Base-by-base conservation (phyloP, 495 filamentous ascomycete genomes). In the Cenococcum geophilum region DNA sequence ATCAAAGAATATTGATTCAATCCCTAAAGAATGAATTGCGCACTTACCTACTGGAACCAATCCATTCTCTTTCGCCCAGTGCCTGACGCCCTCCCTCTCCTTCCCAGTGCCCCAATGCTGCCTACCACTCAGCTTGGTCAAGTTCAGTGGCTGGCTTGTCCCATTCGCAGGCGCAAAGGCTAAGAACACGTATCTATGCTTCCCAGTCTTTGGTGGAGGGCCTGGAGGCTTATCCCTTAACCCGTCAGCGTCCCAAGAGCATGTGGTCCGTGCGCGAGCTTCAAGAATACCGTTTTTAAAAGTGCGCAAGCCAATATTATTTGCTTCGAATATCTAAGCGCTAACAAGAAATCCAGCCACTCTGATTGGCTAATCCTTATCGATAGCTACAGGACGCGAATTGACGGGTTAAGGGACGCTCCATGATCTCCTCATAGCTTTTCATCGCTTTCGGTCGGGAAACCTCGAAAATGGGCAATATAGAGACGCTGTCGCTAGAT, bases 121-220 rank as follows among this genome's bases (percentile, higher is more conserved):
- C 61, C 86, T 73, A 22, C 80, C 80, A 18, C 61, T 68, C 5
- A 85, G 86, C 59, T 75, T 80, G n/a, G 71, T 79, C 62, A 84
- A 63, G 52, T 77, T 5, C 58, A 66, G 62, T 55, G 37, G 64
- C 70, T 71, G 63, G 74, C 71, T 67, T 68, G 70, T 64, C 74
- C 71, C 68, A 55, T 76, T 75, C 53, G 25, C 55, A 16, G 72
- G 68, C 61, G 75, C 75, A 49, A 87, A 74, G 10, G 82, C 74
- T 45, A 87, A 62, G 56, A 89, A 83, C 12, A 89, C 84, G 64
- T 89, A 89, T 57, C 86, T 74, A 48, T 89, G 86, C 68, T 82
- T 83, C 0, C 83, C 83, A 0, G 86, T 88, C 73, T 82, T 80
- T 36, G 77, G 70, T 3, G 86, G 86, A 20, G 86, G 86, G 0